Percentiles rank a stretch among this genome's conserved stretches.
Evolutionary conservation across 2,329 filamentous ascomycete species (phyloP).

Genomic region (Aureobasidium sp.): DNA sequence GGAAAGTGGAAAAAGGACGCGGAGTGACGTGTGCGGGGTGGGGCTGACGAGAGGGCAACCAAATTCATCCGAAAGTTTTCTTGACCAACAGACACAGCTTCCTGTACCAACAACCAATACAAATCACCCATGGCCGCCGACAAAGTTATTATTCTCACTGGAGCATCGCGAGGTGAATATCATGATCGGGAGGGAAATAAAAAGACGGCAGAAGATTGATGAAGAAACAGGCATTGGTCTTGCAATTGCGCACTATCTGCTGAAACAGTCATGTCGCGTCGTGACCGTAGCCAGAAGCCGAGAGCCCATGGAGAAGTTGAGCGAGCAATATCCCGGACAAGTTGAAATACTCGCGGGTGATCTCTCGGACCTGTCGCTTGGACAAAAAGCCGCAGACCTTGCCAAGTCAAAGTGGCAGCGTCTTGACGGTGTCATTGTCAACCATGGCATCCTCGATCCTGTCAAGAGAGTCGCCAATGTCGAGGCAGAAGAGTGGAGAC

Average conservation of each 20-base stretch:
- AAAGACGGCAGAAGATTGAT: neutral
- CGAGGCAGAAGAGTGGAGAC: constrained; percentile 66
- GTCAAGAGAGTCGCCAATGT: constrained; percentile 63
- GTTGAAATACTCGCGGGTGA: constrained; percentile 55
- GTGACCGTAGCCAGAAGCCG: constrained; percentile 51
- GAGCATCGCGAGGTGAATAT: constrained; percentile 52
- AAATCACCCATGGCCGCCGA: constrained; percentile 13
- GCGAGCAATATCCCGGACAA: constrained; percentile 46
- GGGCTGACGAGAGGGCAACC: neutral
- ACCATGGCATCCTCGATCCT: constrained; percentile 77
- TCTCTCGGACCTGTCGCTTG: constrained; percentile 47
- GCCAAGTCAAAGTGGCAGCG: constrained; percentile 57
- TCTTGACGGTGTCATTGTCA: constrained; percentile 77
- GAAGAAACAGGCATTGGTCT: constrained; percentile 51
- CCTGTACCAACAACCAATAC: constrained; percentile 10
- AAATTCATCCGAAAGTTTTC: constrained; percentile 12
- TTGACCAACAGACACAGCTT: constrained; percentile 5
- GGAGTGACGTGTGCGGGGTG: constrained; percentile 14
- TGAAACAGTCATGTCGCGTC: constrained; percentile 49
- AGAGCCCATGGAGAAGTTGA: constrained; percentile 48
- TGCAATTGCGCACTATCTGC: constrained; percentile 53
- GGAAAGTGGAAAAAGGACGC: constrained; percentile 1
- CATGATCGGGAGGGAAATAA: neutral
- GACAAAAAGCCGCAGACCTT: constrained; percentile 55
- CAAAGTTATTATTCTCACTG: constrained; percentile 50